phyloP scores from a whole-genome alignment of 148 eudicot species.

The Heliosperma pusillum region DNA sequence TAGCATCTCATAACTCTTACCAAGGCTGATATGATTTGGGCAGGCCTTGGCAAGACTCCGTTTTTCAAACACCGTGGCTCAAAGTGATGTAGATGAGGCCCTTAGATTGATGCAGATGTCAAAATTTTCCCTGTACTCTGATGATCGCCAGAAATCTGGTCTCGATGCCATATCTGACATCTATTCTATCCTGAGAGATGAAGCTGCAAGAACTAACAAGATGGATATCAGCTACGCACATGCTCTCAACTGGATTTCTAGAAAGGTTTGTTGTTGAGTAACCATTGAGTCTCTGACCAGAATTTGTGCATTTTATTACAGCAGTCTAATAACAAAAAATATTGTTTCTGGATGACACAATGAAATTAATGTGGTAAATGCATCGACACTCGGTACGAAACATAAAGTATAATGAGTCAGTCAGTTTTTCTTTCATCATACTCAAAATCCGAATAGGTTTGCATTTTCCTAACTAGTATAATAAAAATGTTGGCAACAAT shows the following conservation, averaged over 20 bases:
- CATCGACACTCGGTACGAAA: too few relatives aligned
- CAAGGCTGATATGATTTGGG: not conserved
- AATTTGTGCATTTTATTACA: not conserved
- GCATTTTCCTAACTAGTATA: not conserved
- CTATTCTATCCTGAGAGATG: slow-evolving; percentile 90
- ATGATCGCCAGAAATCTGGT: slow-evolving; percentile 91
- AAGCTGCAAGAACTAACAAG: slow-evolving; percentile 78
- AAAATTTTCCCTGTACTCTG: slow-evolving; percentile 95
- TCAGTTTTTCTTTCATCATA: too few relatives aligned
- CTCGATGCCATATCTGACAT: slow-evolving; percentile 96
- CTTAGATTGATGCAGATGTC: slow-evolving; percentile 97
- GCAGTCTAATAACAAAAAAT: too few relatives aligned
- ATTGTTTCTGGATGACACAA: too few relatives aligned
- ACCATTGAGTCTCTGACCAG: not conserved
- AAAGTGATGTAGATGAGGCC: slow-evolving; percentile 98
- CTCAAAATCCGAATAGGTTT: not conserved
- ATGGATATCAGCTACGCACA: slow-evolving; percentile 87
- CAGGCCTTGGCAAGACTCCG: slow-evolving; percentile 99
- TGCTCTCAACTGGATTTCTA: slow-evolving; percentile 98
- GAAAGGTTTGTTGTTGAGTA: slow-evolving; percentile 58
- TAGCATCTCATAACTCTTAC: not conserved
- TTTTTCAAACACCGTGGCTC: slow-evolving; percentile 73
- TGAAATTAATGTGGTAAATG: too few relatives aligned
- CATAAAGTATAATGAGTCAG: too few relatives aligned
- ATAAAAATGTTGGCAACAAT: not conserved